Base-by-base conservation (phyloP, 2,329 filamentous ascomycete genomes). In the Elsinoe fawcettii region DNA sequence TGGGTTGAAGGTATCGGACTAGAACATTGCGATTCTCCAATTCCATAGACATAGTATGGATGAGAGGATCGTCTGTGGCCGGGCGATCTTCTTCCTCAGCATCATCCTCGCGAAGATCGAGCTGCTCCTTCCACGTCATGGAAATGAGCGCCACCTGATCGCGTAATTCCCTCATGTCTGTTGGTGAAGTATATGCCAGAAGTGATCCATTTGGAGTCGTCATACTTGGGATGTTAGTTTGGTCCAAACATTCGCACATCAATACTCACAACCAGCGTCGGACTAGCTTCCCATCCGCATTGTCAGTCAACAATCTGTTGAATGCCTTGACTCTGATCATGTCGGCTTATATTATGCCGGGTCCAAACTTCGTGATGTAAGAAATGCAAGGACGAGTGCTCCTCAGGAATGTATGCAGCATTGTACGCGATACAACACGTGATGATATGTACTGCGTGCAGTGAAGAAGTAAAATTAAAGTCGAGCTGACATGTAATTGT, bases 201-300 rank as follows among this genome's bases (percentile, higher is more conserved):
- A 79, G 65, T 1, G 75, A 77, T 60, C 75, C 76, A 62, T 77
- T 78, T 20, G 74, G 74, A 27, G 76, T 77, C 73, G 77, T 79
- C 56, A 78, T 66, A 60, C 73, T 75, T 55, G 11, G 12, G 12
- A 30, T n/a, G 3, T 20, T 20, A 56, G 12, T 20, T 34, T n/a
- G 23, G 34, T 32, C 27, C 47, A 27, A 34, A 23, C 37, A 36
- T 34, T 32, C 34, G 36, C 51, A n/a, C 9, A 39, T 44, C 18
- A 9, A 43, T 14, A 67, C 69, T 65, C 64, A 71, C 67, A 71
- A 74, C 68, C 73, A 73, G 41, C 70, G 69, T 30, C 71, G 71
- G 63, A 72, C 75, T 36, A 76, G 68, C 37, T 69, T 66, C 23
- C 69, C 65, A 58, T 75, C 70, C 43, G 70, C 70, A 64, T 76